Base-by-base conservation (phyloP, 192 early-diverging fungal species). In the Chytriomyces confervae region DNA sequence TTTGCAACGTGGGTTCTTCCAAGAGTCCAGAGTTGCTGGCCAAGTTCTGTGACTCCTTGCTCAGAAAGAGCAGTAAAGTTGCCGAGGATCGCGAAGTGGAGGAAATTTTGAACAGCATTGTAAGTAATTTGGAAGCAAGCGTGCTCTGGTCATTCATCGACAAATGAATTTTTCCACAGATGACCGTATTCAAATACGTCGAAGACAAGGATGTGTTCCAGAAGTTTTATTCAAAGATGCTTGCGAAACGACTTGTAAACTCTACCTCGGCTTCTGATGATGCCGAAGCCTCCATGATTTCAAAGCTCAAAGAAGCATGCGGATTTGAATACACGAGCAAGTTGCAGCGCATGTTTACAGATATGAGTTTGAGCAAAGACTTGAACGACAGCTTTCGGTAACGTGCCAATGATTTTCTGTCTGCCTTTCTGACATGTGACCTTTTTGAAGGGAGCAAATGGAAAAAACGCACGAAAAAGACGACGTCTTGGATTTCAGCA, bases 171-270 rank as follows among this genome's bases (percentile, higher is more conserved):
- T 73, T 36, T 66, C 36, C 36, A 36, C 36, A 94, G 91, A 95
- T 99, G 88, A 96, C 91, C 6, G 90, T 99, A 13, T 97, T 96
- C 84, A 95, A 96, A 82, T 99, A 95, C 80, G 90, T 99, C 53
- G 95, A 96, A 72, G 95, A 97, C 87, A 94, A 95, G 82, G 97
- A 99, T 80, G 95, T 99, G 44, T 99, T 98, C 87, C 96, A 98
- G 82, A 95, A 96, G 84, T 96, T 97, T 64, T 99, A 99, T 84
- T 91, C 92, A 48, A 95, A 93, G 81, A 92, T 93, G 87, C 83
- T 99, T 79, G 94, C 96, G 36, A 94, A 95, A 65, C 96, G 97
- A 50, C 88, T 99, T 18, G 94, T 99, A 18, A 91, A 95, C 84
- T 89, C 88, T 62, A 89, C 92, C 8, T 98, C 95, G 20, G 93